A percentile compares a stretch with the other conserved stretches of the same genome.
Conservation (phyloP, 1,284 basidiomycete species). For the Ceratobasidium sp. region DNA sequence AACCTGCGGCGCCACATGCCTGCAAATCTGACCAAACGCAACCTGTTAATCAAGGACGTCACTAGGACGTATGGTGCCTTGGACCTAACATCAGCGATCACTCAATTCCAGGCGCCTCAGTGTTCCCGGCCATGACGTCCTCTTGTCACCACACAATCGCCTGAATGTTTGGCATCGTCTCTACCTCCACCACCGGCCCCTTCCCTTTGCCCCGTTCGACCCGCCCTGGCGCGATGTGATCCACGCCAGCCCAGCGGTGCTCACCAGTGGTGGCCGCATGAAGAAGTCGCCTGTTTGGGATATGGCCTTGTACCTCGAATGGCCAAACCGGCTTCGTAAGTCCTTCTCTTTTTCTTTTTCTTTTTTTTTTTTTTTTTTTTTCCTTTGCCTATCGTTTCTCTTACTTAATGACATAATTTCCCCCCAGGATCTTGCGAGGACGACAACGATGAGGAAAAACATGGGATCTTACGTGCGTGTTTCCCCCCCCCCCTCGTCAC, state of each 20-base stretch:
- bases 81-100: not conserved
- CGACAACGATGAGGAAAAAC: not conserved
- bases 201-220: constrained; percentile 24
- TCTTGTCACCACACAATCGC: not conserved
- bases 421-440: no score
- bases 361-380: no score
- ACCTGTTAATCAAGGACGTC: not conserved
- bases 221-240: constrained; percentile 13
- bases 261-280: constrained; percentile 48
- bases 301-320: constrained; percentile 11
- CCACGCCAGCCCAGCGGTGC: not conserved
- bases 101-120: not conserved
- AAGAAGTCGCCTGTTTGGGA: constrained; percentile 46
- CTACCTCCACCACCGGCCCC: constrained; percentile 6
- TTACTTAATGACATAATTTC: no score
- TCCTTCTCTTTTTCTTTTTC: not conserved
- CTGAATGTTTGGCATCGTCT: constrained; percentile 24
- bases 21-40: constrained; percentile 4
- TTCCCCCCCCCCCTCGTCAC: no score
- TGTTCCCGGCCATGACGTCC: not conserved
- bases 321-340: not conserved
- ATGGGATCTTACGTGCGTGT: constrained; percentile 19
- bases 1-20: not conserved
- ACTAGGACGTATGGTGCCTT: not conserved
- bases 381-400: no score